phyloP scores from a whole-genome alignment of 2,329 filamentous ascomycete species.

The Xylariaceae sp. region DNA sequence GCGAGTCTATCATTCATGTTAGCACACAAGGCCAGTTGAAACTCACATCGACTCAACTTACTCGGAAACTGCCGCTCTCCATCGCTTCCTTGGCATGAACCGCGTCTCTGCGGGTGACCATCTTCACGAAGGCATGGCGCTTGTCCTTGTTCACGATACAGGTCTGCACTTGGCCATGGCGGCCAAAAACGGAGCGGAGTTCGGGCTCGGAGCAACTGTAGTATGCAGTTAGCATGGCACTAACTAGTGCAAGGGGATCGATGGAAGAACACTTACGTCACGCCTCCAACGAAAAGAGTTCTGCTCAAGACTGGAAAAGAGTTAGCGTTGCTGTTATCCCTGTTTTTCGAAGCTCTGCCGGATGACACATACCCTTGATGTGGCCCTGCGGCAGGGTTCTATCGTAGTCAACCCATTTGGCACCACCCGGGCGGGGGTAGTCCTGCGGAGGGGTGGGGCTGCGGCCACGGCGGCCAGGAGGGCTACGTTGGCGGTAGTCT shows the following conservation, averaged over 20 bases:
- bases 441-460: conserved; percentile 52
- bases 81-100: conserved; percentile 79
- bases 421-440: conserved; percentile 29
- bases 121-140: conserved; percentile 97
- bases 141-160: conserved; percentile 99
- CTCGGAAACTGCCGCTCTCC: conserved; percentile 71
- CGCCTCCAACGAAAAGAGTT: conserved; percentile 93
- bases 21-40: conserved; percentile 12
- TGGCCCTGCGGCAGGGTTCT: conserved; percentile 63
- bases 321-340: conserved; percentile 7
- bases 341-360: not conserved
- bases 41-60: conserved; percentile 39
- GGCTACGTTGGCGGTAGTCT: conserved; percentile 86
- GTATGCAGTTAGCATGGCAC: conserved; percentile 28
- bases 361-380: conserved; percentile 60
- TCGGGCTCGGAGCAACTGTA: conserved; percentile 70
- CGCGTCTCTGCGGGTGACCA: conserved; percentile 84
- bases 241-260: conserved; percentile 8
- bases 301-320: conserved; percentile 66
- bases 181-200: conserved; percentile 71
- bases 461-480: conserved; percentile 61
- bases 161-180: conserved; percentile 85
- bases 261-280: conserved; percentile 60
- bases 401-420: conserved; percentile 79
- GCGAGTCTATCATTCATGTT: conserved; percentile 60